phyloP scores from a whole-genome alignment of 345 rosid species.

The Atalantia buxifolia region DNA sequence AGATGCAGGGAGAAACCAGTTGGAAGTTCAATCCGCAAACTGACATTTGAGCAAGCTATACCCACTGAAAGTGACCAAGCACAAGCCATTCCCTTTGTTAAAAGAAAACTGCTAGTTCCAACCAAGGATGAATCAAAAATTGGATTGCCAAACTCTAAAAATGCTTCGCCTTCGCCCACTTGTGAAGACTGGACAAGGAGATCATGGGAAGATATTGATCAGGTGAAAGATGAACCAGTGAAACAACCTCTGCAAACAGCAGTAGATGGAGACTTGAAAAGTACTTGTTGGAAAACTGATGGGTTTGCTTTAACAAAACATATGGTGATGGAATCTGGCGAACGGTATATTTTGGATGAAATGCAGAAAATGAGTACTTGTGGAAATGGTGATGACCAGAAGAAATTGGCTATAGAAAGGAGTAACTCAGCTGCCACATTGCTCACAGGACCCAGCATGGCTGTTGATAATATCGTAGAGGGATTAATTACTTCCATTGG shows the following conservation, averaged over 20 bases:
- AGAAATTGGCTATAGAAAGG: background rate
- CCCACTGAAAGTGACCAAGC: background rate
- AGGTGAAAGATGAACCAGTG: slow-evolving; percentile 7
- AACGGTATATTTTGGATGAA: background rate
- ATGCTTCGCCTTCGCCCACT: background rate
- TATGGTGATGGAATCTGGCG: background rate
- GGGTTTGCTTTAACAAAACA: background rate
- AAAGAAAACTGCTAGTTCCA: slow-evolving; percentile 17
- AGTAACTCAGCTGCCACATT: background rate
- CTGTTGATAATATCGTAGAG: background rate
- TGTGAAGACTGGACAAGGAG: slow-evolving; percentile 10
- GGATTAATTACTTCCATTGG: background rate
- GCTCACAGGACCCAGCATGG: background rate
- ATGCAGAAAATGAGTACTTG: background rate
- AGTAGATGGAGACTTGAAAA: background rate
- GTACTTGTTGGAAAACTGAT: background rate
- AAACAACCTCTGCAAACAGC: background rate
- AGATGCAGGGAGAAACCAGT: slow-evolving; percentile 22
- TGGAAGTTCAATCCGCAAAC: background rate
- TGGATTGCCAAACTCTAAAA: background rate
- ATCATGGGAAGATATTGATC: background rate
- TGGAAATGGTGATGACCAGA: background rate
- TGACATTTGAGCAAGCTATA: slow-evolving; percentile 4
- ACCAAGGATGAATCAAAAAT: slow-evolving; percentile 19
- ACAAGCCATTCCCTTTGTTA: slow-evolving; percentile 13